Percentiles rank a stretch among this genome's conserved stretches.
Evolutionary conservation across 2,329 filamentous ascomycete genomes (phyloP).

Genomic region (Metarhizium robertsii): DNA sequence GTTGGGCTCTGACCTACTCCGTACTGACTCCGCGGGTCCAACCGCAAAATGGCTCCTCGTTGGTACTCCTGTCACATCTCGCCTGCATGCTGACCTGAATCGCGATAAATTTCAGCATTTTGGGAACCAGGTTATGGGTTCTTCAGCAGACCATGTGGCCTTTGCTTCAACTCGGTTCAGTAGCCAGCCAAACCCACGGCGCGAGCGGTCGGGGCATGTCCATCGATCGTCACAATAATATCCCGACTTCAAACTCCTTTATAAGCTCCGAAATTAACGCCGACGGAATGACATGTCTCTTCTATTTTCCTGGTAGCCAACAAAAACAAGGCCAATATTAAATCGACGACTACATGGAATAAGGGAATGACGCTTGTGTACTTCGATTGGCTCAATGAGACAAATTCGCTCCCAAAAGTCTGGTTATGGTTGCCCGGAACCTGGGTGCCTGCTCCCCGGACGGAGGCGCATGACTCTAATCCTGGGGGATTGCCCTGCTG

Average conservation of each 20-base stretch:
- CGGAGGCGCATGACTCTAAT: background rate
- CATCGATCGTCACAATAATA: background rate
- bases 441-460: background rate
- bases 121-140: background rate
- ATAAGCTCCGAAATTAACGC: background rate
- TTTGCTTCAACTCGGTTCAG: too few relatives aligned
- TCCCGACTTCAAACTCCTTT: too few relatives aligned
- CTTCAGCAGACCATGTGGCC: background rate
- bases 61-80: background rate
- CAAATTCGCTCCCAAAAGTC: background rate
- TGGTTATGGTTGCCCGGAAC: slow-evolving; percentile 1
- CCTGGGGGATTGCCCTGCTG: too few relatives aligned
- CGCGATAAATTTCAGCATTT: background rate
- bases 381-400: too few relatives aligned
- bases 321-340: background rate
- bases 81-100: background rate
- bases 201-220: too few relatives aligned
- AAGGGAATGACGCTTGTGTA: too few relatives aligned
- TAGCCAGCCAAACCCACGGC: too few relatives aligned
- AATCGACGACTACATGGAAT: too few relatives aligned
- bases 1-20: too few relatives aligned
- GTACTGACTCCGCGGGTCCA: background rate
- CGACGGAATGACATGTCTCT: background rate
- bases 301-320: background rate
- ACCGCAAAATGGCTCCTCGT: background rate